Evolutionary conservation across 495 filamentous ascomycete genomes (phyloP).

Genomic region (Penicillium argentinense): DNA sequence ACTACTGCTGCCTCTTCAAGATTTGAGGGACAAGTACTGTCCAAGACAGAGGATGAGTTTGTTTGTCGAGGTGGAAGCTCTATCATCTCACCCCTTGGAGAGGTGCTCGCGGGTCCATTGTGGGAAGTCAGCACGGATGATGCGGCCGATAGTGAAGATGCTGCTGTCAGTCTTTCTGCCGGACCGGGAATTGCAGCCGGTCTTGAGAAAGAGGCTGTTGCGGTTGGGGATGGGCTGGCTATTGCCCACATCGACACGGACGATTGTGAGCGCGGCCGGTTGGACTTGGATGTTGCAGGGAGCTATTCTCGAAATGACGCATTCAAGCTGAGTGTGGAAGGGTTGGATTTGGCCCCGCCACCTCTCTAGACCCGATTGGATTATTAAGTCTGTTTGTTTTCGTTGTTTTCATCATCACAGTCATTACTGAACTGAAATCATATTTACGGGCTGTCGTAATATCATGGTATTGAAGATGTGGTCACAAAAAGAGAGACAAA

Average conservation of each 20-base stretch:
- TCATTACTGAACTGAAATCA: too few species aligned
- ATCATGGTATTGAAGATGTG: too few species aligned
- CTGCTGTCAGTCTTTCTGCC: background rate
- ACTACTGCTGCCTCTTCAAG: too few species aligned
- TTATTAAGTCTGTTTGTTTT: too few species aligned
- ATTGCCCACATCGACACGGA: slow-evolving; percentile 58
- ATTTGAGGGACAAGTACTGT: background rate
- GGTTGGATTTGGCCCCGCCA: slow-evolving; percentile 71
- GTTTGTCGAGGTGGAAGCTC: slow-evolving; percentile 69
- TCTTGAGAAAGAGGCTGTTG: background rate
- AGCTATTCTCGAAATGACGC: slow-evolving; percentile 79
- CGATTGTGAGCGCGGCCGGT: slow-evolving; percentile 59
- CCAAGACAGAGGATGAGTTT: slow-evolving; percentile 9
- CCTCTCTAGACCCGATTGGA: slow-evolving; percentile 11
- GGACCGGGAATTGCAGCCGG: background rate
- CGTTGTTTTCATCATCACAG: too few species aligned
- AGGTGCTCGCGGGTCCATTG: slow-evolving; percentile 74
- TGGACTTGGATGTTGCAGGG: slow-evolving; percentile 72
- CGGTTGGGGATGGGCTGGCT: slow-evolving; percentile 35
- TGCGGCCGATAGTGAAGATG: slow-evolving; percentile 12
- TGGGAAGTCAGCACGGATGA: slow-evolving; percentile 72
- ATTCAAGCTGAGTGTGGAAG: slow-evolving; percentile 75
- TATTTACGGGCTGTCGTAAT: too few species aligned
- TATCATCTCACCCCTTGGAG: slow-evolving; percentile 76
- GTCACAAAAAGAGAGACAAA: background rate